These are phyloP conservation scores for Hypoxylon sp. DNA, from an alignment of 2,329 filamentous ascomycete genomes.

Conservation along the genomic window DNA sequence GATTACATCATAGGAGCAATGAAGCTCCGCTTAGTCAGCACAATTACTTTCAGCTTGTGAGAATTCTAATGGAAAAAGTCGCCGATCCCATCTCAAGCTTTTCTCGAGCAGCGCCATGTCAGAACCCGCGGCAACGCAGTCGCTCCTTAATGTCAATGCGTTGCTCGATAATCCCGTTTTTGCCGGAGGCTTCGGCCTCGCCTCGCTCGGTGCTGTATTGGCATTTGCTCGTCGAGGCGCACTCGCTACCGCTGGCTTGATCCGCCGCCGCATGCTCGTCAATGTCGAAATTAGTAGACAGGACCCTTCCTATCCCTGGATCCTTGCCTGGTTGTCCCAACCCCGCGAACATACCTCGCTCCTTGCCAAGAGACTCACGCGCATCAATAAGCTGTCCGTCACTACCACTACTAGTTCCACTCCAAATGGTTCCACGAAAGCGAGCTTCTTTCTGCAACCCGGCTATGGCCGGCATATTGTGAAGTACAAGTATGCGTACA, in stretches of 20 bases:
- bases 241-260: constrained; percentile 77
- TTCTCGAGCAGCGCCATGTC: constrained; percentile 48
- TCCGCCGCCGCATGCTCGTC: constrained; percentile 89
- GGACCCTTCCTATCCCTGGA: constrained; percentile 93
- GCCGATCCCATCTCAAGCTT: constrained; percentile 21
- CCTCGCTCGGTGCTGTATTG: constrained; percentile 85
- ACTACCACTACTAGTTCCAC: constrained; percentile 69
- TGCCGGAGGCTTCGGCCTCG: constrained; percentile 87
- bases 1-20: not conserved
- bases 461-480: constrained; percentile 92
- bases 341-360: constrained; percentile 77
- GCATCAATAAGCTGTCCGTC: constrained; percentile 72
- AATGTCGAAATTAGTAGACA: constrained; percentile 96
- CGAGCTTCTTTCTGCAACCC: constrained; percentile 89
- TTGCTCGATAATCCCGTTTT: constrained; percentile 76
- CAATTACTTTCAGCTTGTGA: not conserved
- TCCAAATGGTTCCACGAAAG: constrained; percentile 78
- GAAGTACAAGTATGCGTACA: constrained; percentile 88
- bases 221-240: constrained; percentile 85
- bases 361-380: constrained; percentile 70
- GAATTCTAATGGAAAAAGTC: constrained; percentile 12
- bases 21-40: constrained; percentile 29
- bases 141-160: constrained; percentile 66
- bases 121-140: constrained; percentile 48
- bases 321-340: constrained; percentile 93